Conservation (phyloP, 345 rosid species). For the Crucihimalaya himalaica region DNA sequence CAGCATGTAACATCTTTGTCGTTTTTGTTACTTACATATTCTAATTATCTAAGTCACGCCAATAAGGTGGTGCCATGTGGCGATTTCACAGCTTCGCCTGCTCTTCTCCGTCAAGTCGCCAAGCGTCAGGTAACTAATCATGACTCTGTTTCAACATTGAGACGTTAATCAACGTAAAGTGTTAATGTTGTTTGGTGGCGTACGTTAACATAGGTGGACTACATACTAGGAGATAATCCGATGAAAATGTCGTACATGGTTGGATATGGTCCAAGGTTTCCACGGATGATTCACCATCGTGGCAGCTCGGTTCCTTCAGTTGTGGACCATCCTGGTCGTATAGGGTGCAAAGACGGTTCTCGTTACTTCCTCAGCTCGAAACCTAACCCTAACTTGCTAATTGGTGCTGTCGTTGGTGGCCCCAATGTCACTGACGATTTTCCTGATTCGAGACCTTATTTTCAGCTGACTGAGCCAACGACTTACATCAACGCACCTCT, state of each 20-base stretch:
- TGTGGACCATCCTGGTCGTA: slow-evolving; percentile 57
- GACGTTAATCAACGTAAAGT: slow-evolving; percentile 4
- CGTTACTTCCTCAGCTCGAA: slow-evolving; percentile 55
- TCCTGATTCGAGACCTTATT: slow-evolving; percentile 76
- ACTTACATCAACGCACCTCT: slow-evolving; percentile 95
- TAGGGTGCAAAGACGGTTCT: slow-evolving; percentile 76
- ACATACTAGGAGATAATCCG: slow-evolving; percentile 84
- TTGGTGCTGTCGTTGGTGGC: slow-evolving; percentile 91
- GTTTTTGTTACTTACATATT: slow-evolving; percentile 74
- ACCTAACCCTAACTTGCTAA: slow-evolving; percentile 74
- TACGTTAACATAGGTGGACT: slow-evolving; percentile 81
- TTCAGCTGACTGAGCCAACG: slow-evolving; percentile 92
- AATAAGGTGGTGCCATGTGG: slow-evolving; percentile 62
- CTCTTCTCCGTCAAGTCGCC: slow-evolving; percentile 59
- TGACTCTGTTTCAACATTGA: slow-evolving; percentile 1
- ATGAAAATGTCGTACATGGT: slow-evolving; percentile 85
- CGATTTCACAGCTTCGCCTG: slow-evolving; percentile 50
- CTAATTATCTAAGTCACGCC: slow-evolving; percentile 75
- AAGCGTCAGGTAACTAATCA: slow-evolving; percentile 58
- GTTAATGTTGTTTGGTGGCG: background rate
- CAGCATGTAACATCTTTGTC: slow-evolving; percentile 93
- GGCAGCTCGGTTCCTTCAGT: slow-evolving; percentile 82
- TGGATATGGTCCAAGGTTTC: slow-evolving; percentile 75
- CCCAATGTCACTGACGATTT: slow-evolving; percentile 79
- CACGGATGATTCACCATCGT: slow-evolving; percentile 82